These are phyloP conservation scores for Ceratobasidium sp. DNA, from an alignment of 1,284 basidiomycete species.

Conservation along the genomic window DNA sequence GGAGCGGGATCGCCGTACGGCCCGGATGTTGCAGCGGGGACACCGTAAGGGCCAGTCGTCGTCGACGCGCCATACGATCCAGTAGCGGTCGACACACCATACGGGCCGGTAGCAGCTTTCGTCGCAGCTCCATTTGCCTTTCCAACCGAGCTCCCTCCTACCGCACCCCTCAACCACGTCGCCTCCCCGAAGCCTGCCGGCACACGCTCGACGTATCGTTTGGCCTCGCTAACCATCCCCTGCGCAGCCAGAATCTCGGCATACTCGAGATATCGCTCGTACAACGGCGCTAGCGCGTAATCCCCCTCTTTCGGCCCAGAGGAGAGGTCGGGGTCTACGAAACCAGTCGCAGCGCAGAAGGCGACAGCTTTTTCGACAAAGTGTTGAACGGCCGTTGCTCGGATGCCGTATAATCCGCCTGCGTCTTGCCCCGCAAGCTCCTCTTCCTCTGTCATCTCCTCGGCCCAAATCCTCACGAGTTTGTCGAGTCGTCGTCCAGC, in stretches of 20 bases:
- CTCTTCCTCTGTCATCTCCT: conserved; percentile 60
- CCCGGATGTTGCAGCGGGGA: not conserved
- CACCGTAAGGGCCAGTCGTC: no score
- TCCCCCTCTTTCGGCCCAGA: no score
- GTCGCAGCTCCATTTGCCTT: conserved; percentile 22
- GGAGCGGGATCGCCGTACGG: conserved; percentile 29
- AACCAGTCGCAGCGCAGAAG: no score
- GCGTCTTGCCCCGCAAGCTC: conserved; percentile 62
- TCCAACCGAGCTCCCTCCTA: conserved; percentile 64
- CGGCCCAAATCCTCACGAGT: no score
- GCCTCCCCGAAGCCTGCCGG: conserved; percentile 61
- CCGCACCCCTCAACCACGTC: conserved; percentile 64
- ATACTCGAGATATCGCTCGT: no score
- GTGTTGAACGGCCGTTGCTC: conserved; percentile 62
- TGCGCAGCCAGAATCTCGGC: conserved; percentile 76
- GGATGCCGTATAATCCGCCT: conserved; percentile 76
- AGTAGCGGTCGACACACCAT: no score
- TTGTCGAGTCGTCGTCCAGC: no score
- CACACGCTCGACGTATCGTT: conserved; percentile 77
- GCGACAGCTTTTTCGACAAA: no score
- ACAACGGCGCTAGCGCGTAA: no score
- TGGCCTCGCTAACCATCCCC: conserved; percentile 87
- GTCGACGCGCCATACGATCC: no score
- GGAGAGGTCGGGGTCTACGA: no score
- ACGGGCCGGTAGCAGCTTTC: not conserved